A percentile compares a stretch with the other conserved stretches of the same genome.
These are phyloP conservation scores for Orobanche coerulescens DNA, from an alignment of 257 asterid species.

Conservation along the genomic window DNA sequence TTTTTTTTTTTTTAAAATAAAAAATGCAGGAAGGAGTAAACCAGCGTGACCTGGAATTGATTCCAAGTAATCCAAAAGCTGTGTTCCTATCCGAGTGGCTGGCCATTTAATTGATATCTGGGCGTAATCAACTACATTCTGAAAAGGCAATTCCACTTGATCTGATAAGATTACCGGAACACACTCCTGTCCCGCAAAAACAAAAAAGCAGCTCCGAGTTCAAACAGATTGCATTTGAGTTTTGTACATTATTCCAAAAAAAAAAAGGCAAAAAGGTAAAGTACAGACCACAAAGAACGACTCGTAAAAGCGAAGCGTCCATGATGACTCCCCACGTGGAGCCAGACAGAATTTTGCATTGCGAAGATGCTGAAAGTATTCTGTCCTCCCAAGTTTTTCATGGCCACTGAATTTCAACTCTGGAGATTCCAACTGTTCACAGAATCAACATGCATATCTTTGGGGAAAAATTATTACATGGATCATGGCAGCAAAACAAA, in stretches of 20 bases:
- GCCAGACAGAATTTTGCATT: constrained; percentile 91
- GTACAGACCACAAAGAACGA: constrained; percentile 84
- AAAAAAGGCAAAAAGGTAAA: not conserved
- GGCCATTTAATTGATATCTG: constrained; percentile 94
- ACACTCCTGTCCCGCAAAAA: constrained; percentile 65
- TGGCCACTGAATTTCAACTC: constrained; percentile 91
- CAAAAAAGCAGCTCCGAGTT: constrained; percentile 14
- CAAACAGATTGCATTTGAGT: not conserved
- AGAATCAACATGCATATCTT: constrained; percentile 50
- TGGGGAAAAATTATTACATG: constrained; percentile 22
- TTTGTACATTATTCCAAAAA: not conserved
- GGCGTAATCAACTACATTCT: constrained; percentile 62
- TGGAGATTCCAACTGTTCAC: constrained; percentile 98
- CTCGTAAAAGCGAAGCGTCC: constrained; percentile 98
- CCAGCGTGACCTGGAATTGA: constrained; percentile 69
- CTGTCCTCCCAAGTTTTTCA: constrained; percentile 67
- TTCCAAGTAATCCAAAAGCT: constrained; percentile 72
- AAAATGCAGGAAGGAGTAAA: not conserved
- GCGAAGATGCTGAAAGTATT: constrained; percentile 84
- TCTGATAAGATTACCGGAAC: constrained; percentile 93
- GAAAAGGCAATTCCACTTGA: constrained; percentile 82
- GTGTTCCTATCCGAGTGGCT: constrained; percentile 55
- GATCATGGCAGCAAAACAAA: not conserved
- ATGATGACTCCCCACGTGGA: constrained; percentile 99
- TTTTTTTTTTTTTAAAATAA: too few species aligned